Percentiles rank a stretch among this genome's conserved stretches.
These are phyloP conservation scores for Lasiodiplodia sp. DNA, from an alignment of 2,329 filamentous ascomycete species.

Conservation along the genomic window DNA sequence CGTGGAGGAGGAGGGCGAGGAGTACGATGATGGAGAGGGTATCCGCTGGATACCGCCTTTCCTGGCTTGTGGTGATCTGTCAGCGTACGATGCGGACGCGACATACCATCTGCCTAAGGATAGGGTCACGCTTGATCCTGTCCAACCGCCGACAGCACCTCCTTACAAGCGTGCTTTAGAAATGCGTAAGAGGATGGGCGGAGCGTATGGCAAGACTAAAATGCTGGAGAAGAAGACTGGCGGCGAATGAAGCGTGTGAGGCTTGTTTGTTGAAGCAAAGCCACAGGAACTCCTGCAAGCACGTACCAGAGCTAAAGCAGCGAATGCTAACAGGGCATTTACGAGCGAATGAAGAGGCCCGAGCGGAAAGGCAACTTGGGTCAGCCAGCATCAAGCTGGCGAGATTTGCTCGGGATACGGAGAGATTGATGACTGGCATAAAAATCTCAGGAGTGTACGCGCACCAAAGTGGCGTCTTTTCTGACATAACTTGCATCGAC, in stretches of 20 bases:
- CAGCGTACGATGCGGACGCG: conserved; percentile 93
- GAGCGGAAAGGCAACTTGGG: neutral
- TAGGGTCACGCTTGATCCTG: conserved; percentile 84
- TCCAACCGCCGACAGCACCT: conserved; percentile 94
- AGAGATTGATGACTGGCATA: neutral
- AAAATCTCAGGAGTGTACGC: neutral
- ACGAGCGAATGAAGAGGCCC: neutral
- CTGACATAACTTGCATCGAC: neutral
- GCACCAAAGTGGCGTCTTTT: neutral
- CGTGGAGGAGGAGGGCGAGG: conserved; percentile 48
- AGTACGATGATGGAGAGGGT: conserved; percentile 52
- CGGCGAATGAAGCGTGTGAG: neutral
- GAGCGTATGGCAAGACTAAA: conserved; percentile 78
- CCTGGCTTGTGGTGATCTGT: conserved; percentile 95
- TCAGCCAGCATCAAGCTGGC: neutral
- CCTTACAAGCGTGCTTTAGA: conserved; percentile 93
- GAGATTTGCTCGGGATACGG: neutral
- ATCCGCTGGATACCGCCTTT: conserved; percentile 91
- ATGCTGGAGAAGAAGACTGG: neutral
- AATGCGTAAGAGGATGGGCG: conserved; percentile 76
- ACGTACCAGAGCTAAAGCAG: neutral
- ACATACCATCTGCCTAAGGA: conserved; percentile 89
- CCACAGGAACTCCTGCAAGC: neutral
- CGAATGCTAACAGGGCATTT: neutral
- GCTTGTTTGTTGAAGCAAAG: neutral